Percentiles rank a stretch among this genome's conserved stretches.
phyloP scores from a whole-genome alignment of 768 basidiomycete genomes.

The Paxillus rubicundulus region DNA sequence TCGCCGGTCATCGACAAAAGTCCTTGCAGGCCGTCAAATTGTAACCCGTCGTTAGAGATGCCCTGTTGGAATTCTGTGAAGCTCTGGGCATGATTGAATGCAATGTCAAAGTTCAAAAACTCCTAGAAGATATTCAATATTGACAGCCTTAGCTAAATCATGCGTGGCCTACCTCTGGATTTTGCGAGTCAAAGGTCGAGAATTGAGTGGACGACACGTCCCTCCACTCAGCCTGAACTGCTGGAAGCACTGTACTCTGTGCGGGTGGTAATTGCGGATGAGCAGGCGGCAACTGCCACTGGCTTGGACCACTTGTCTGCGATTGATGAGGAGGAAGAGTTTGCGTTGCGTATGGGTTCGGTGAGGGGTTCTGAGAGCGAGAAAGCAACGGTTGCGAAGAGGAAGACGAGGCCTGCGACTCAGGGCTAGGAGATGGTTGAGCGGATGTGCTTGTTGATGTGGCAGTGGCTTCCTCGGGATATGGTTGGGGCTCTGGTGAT shows the following conservation, averaged over 20 bases:
- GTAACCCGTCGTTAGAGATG: background rate
- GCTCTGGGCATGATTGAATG: conserved; percentile 10
- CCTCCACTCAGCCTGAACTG: conserved; percentile 11
- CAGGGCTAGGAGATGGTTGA: conserved; percentile 7
- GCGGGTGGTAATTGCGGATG: conserved; percentile 2
- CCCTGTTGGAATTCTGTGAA: conserved; percentile 3
- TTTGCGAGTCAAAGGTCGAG: background rate
- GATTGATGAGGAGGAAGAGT: conserved; percentile 5
- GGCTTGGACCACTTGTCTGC: background rate
- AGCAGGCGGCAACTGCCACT: background rate
- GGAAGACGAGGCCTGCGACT: conserved; percentile 19
- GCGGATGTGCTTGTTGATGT: conserved; percentile 14
- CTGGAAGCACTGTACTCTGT: background rate
- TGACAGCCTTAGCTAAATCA: background rate
- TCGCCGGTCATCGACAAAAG: conserved; percentile 32
- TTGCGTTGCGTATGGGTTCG: conserved; percentile 8
- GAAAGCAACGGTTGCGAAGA: conserved; percentile 13
- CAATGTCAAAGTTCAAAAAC: conserved; percentile 13
- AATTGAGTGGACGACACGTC: conserved; percentile 1
- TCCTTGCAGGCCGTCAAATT: conserved; percentile 27
- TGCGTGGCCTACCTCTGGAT: conserved; percentile 10
- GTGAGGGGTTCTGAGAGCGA: conserved; percentile 10
- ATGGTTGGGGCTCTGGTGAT: conserved; percentile 10
- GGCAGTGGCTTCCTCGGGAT: conserved; percentile 7
- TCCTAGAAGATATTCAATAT: conserved; percentile 6